Percentiles rank a stretch among this genome's conserved stretches.
Evolutionary conservation across 2,329 filamentous ascomycete species (phyloP).

Genomic region (Stachybotrys elegans): DNA sequence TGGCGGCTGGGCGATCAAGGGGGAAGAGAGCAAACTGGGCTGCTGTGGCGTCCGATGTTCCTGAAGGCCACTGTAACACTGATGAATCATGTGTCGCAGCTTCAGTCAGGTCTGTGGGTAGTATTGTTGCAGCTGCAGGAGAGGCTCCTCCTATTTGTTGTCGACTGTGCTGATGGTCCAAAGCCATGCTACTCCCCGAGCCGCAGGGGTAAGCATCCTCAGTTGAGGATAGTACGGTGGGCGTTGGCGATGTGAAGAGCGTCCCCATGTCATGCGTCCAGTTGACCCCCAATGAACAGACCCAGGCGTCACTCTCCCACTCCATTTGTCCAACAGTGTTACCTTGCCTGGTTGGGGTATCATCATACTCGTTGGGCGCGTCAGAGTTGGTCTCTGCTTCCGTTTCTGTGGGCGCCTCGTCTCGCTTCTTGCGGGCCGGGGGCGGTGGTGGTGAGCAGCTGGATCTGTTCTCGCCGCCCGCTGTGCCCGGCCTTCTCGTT

Average conservation of each 20-base stretch:
- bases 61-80: neutral
- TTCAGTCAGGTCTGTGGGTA: neutral
- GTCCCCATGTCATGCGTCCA: slow-evolving; percentile 1
- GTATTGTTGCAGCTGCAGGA: neutral
- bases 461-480: neutral
- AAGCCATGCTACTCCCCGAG: neutral
- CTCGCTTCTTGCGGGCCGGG: neutral
- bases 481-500: neutral
- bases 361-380: neutral
- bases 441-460: neutral
- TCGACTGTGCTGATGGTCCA: too few relatives aligned
- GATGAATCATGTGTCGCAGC: neutral
- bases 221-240: neutral
- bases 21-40: neutral
- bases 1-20: neutral
- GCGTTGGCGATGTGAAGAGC: neutral
- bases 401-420: neutral
- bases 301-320: slow-evolving; percentile 1
- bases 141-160: neutral
- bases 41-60: neutral
- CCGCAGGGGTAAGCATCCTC: neutral
- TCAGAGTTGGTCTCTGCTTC: neutral
- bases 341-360: neutral
- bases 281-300: neutral
- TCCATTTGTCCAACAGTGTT: neutral